Evolutionary conservation across 192 early-diverging fungal species (phyloP).

Genomic region (Coemansia sp.): DNA sequence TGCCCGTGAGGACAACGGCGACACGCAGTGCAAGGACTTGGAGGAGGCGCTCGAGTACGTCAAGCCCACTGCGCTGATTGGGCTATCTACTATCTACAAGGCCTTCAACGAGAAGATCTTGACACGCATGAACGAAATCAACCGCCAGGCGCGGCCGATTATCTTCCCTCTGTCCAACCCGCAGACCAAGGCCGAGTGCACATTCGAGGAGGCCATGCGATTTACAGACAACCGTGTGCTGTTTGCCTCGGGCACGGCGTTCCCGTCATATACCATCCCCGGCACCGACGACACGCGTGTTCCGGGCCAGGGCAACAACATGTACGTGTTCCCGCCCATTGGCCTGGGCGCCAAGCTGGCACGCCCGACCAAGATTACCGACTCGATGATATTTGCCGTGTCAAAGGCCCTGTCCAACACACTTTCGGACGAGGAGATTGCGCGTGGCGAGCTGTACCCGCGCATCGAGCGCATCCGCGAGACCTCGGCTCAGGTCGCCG

Average conservation of each 20-base stretch:
- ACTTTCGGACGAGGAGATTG: slow-evolving; percentile 68
- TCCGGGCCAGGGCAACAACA: slow-evolving; percentile 93
- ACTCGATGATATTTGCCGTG: slow-evolving; percentile 79
- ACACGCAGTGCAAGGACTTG: slow-evolving; percentile 71
- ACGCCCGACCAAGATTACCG: slow-evolving; percentile 71
- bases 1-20: slow-evolving; percentile 84
- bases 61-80: slow-evolving; percentile 89
- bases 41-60: slow-evolving; percentile 83
- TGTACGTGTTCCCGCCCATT: slow-evolving; percentile 95
- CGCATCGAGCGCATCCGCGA: slow-evolving; percentile 81
- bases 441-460: slow-evolving; percentile 77
- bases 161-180: slow-evolving; percentile 93
- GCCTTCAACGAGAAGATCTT: slow-evolving; percentile 78
- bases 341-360: slow-evolving; percentile 84
- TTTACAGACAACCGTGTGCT: slow-evolving; percentile 85
- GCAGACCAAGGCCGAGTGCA: slow-evolving; percentile 88
- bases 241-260: slow-evolving; percentile 93
- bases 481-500: slow-evolving; percentile 76
- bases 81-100: slow-evolving; percentile 78
- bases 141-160: slow-evolving; percentile 67
- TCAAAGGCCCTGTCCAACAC: slow-evolving; percentile 78
- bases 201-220: slow-evolving; percentile 88
- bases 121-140: slow-evolving; percentile 73
- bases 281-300: slow-evolving; percentile 52
- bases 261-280: slow-evolving; percentile 72